Conservation (phyloP, 768 basidiomycete genomes). For the Leucogyrophana mollusca region DNA sequence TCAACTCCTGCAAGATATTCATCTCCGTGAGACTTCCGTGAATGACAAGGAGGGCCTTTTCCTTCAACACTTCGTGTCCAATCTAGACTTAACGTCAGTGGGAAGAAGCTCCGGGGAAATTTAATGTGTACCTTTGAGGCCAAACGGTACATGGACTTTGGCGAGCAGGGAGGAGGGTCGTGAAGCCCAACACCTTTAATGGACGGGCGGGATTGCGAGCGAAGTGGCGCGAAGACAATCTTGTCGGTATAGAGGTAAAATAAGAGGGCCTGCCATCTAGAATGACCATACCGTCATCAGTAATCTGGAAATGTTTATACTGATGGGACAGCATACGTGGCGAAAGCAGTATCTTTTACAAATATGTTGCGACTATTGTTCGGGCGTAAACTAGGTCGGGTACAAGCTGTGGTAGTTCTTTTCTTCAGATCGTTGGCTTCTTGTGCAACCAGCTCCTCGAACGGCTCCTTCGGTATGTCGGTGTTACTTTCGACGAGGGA, state of each 20-base stretch:
- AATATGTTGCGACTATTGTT: slow-evolving; percentile 22
- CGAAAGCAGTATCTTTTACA: slow-evolving; percentile 25
- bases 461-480: too few relatives aligned
- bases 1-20: slow-evolving; percentile 24
- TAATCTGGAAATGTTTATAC: neutral
- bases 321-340: slow-evolving; percentile 16
- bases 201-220: slow-evolving; percentile 19
- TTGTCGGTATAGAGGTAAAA: slow-evolving; percentile 39
- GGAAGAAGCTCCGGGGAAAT: neutral
- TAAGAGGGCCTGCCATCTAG: slow-evolving; percentile 38
- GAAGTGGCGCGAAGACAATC: slow-evolving; percentile 30
- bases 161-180: slow-evolving; percentile 28
- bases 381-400: too few relatives aligned
- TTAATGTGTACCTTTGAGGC: slow-evolving; percentile 32
- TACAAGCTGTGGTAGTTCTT: too few relatives aligned
- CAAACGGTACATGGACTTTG: slow-evolving; percentile 45
- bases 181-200: neutral
- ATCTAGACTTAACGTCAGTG: slow-evolving; percentile 9
- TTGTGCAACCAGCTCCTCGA: too few relatives aligned
- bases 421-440: too few relatives aligned
- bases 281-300: neutral
- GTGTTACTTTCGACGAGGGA: too few relatives aligned
- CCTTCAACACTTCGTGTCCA: slow-evolving; percentile 15
- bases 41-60: slow-evolving; percentile 17
- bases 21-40: slow-evolving; percentile 14